A percentile compares a stretch with the other conserved stretches of the same genome.
These are phyloP conservation scores for Phyllosticta ampelicida DNA, from an alignment of 2,329 filamentous ascomycete genomes.

Conservation along the genomic window DNA sequence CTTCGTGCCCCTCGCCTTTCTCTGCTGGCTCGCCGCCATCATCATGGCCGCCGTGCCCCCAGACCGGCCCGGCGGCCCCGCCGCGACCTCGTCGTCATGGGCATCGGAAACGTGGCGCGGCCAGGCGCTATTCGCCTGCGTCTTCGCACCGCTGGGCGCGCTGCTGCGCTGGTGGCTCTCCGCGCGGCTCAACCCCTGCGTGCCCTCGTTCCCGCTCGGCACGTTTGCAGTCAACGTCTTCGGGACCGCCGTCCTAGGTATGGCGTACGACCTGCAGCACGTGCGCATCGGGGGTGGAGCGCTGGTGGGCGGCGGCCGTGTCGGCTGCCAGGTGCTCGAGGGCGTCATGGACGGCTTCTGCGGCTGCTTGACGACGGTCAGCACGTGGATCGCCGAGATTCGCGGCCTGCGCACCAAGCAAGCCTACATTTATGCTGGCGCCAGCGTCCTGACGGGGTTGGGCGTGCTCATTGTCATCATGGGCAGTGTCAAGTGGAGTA, in stretches of 20 bases:
- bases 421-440: conserved; percentile 57
- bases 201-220: conserved; percentile 65
- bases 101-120: conserved; percentile 59
- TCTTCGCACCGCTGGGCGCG: conserved; percentile 75
- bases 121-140: conserved; percentile 60
- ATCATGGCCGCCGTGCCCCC: conserved; percentile 64
- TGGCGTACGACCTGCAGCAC: conserved; percentile 71
- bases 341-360: conserved; percentile 40
- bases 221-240: conserved; percentile 75
- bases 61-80: conserved; percentile 29
- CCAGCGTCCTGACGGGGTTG: conserved; percentile 50
- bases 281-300: conserved; percentile 35
- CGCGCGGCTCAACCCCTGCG: conserved; percentile 55
- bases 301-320: conserved; percentile 29
- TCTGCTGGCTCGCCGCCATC: conserved; percentile 68
- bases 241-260: conserved; percentile 63
- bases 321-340: conserved; percentile 37
- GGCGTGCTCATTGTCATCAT: conserved; percentile 57
- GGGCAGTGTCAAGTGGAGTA: conserved; percentile 63
- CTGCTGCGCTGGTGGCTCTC: conserved; percentile 64
- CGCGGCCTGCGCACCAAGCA: conserved; percentile 32
- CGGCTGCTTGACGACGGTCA: conserved; percentile 38
- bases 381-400: conserved; percentile 38
- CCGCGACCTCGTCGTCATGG: conserved; percentile 16
- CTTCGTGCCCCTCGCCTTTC: conserved; percentile 54